Conservation (phyloP, 495 filamentous ascomycete genomes). For the Echria macrotheca region DNA sequence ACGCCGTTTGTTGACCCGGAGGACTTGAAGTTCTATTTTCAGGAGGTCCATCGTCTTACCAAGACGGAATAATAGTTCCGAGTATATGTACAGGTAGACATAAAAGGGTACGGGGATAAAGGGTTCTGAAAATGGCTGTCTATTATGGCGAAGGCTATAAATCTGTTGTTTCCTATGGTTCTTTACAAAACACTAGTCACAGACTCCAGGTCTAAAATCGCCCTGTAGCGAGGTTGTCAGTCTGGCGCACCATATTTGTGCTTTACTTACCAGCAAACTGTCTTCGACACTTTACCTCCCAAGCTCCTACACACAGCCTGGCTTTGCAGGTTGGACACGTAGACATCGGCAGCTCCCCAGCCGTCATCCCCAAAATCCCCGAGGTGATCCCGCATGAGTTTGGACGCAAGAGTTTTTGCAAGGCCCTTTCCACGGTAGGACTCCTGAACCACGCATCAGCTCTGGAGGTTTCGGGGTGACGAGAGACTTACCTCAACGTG, state of each 20-base stretch:
- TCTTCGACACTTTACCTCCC: constrained; percentile 34
- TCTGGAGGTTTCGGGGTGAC: no score
- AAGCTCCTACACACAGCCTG: constrained; percentile 40
- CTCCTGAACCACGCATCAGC: constrained; percentile 23
- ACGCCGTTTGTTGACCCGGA: constrained; percentile 92
- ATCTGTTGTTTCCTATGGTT: not conserved
- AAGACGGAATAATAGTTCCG: constrained; percentile 14
- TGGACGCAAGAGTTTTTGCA: constrained; percentile 38
- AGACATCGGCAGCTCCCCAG: constrained; percentile 40
- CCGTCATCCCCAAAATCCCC: constrained; percentile 33
- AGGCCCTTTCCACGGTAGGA: constrained; percentile 38
- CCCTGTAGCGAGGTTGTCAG: constrained; percentile 19
- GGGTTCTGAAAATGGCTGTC: no score
- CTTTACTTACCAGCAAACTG: constrained; percentile 37
- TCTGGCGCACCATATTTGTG: no score
- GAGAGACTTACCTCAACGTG: constrained; percentile 33
- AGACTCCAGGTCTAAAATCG: constrained; percentile 15
- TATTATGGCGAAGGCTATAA: not conserved
- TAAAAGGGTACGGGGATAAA: no score
- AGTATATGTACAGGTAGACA: no score
- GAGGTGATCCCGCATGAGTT: constrained; percentile 35
- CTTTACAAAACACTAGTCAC: constrained; percentile 13
- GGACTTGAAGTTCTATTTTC: constrained; percentile 84
- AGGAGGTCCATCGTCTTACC: constrained; percentile 77
- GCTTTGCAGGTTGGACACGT: constrained; percentile 33